phyloP scores from a whole-genome alignment of 768 basidiomycete species.

The Pisolithus orientalis region DNA sequence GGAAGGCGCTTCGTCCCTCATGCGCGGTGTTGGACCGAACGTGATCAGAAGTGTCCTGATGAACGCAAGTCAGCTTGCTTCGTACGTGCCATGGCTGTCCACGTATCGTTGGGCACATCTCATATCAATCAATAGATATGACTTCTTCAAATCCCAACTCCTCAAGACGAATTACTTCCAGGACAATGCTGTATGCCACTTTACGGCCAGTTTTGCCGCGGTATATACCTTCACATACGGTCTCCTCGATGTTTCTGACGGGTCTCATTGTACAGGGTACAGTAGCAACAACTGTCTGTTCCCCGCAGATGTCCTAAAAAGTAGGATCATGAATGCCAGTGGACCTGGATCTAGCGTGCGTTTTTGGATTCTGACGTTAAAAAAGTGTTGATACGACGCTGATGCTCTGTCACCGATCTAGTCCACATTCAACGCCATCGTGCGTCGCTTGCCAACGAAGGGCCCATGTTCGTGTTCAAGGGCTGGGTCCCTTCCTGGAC shows the following conservation, averaged over 20 bases:
- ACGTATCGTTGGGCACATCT: not conserved
- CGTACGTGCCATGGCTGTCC: conserved; percentile 41
- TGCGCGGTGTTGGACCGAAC: conserved; percentile 77
- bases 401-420: conserved; percentile 13
- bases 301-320: conserved; percentile 88
- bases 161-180: conserved; percentile 65
- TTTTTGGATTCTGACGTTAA: conserved; percentile 8
- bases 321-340: conserved; percentile 85
- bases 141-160: conserved; percentile 85
- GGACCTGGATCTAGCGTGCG: conserved; percentile 72
- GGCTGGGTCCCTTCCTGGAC: conserved; percentile 89
- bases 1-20: conserved; percentile 72
- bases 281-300: conserved; percentile 84
- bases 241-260: not conserved
- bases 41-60: conserved; percentile 81
- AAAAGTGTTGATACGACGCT: not conserved
- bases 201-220: conserved; percentile 82
- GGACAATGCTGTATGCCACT: conserved; percentile 81
- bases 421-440: conserved; percentile 72
- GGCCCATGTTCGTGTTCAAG: conserved; percentile 88
- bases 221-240: conserved; percentile 35
- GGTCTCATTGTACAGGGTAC: conserved; percentile 50
- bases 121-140: conserved; percentile 48
- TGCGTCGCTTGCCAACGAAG: conserved; percentile 63
- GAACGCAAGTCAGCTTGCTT: conserved; percentile 90